Conservation (phyloP, 2,329 filamentous ascomycete species). For the Fusarium sp. region DNA sequence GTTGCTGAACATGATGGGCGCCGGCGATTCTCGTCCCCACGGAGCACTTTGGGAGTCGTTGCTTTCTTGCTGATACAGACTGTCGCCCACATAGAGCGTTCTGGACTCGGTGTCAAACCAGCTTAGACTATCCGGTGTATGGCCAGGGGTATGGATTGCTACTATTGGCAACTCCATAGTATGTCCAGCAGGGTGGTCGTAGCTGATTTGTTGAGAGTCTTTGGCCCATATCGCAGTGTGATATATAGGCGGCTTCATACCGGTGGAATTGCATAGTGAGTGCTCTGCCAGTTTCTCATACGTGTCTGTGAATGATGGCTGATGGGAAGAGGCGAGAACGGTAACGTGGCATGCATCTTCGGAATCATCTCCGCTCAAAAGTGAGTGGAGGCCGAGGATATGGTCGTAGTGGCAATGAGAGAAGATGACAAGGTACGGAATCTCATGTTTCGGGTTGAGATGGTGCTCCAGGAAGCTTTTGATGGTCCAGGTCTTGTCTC, state of each 20-base stretch:
- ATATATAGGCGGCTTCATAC: not conserved
- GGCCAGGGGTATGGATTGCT: conserved; percentile 5
- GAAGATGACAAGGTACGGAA: conserved; percentile 3
- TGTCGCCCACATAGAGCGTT: conserved; percentile 8
- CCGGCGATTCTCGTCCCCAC: not conserved
- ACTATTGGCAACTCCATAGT: not conserved
- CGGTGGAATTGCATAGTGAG: not conserved
- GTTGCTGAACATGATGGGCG: conserved; percentile 6
- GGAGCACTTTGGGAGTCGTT: not conserved
- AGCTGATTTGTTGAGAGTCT: not conserved
- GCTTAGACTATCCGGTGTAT: conserved; percentile 6
- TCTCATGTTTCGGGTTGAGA: not conserved
- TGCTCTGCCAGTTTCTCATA: conserved; percentile 6
- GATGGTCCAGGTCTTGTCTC: not conserved
- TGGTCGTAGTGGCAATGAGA: conserved; percentile 11
- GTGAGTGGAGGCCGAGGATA: conserved; percentile 1
- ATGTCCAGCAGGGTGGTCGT: not conserved
- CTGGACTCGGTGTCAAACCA: conserved; percentile 6
- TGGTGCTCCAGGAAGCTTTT: not conserved
- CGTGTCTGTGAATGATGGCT: not conserved
- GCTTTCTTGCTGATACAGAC: conserved; percentile 1
- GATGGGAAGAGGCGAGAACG: not conserved
- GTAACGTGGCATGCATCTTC: not conserved
- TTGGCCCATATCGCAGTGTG: not conserved
- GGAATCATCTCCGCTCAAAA: not conserved